Evolutionary conservation across 352 stramenopile species (phyloP).

Genomic region (Phytophthora crassamura): DNA sequence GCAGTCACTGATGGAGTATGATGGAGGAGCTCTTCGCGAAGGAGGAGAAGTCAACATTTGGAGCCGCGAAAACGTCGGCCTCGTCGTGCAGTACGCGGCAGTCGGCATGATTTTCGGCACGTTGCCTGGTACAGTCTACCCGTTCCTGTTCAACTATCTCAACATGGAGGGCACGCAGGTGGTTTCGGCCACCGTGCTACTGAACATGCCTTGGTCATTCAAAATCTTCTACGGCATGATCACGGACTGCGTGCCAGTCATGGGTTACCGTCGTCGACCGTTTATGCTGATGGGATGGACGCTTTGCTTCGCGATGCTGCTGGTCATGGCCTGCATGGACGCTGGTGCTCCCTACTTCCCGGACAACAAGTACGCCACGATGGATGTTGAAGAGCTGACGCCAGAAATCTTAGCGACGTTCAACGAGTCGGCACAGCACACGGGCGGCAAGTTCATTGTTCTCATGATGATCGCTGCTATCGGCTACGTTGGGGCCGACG

Average conservation of each 20-base stretch:
- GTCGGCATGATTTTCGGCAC: constrained; percentile 52
- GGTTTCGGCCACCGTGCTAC: constrained; percentile 42
- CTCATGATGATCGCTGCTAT: constrained; percentile 54
- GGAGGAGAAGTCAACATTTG: constrained; percentile 39
- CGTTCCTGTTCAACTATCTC: constrained; percentile 52
- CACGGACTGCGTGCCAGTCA: constrained; percentile 56
- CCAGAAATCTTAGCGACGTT: constrained; percentile 32
- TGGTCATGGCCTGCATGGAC: constrained; percentile 49
- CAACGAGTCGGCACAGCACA: constrained; percentile 36
- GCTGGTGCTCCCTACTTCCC: constrained; percentile 55
- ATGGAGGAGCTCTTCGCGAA: constrained; percentile 26
- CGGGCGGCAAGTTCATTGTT: constrained; percentile 50
- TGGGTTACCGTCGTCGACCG: constrained; percentile 55
- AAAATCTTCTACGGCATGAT: constrained; percentile 62
- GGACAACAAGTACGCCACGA: constrained; percentile 29
- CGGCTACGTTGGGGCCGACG: constrained; percentile 52
- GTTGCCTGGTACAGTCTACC: constrained; percentile 51
- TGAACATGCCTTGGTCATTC: constrained; percentile 60
- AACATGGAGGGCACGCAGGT: constrained; percentile 51
- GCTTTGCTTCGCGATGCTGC: constrained; percentile 46
- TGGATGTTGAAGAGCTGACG: constrained; percentile 23
- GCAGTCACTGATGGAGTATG: constrained; percentile 22
- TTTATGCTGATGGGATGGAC: constrained; percentile 66
- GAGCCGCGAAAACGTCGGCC: constrained; percentile 45
- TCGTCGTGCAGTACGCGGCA: constrained; percentile 50